phyloP scores from a whole-genome alignment of 306 rosid species.

The Coriaria nepalensis region DNA sequence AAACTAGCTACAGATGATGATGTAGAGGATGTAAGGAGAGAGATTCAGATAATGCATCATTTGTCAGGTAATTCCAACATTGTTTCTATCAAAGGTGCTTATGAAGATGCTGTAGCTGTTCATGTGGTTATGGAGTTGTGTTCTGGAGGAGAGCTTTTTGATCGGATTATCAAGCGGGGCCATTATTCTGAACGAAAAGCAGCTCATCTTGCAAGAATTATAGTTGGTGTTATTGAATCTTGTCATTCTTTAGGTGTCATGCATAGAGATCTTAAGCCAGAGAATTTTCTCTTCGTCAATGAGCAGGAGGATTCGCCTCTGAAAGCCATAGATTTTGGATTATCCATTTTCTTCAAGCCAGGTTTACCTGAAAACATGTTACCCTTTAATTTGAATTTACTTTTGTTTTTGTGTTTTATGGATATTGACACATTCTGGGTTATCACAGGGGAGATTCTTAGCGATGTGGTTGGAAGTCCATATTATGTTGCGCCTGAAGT shows the following conservation, averaged over 20 bases:
- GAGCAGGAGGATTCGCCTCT: conserved; percentile 64
- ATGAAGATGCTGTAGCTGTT: conserved; percentile 71
- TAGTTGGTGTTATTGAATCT: conserved; percentile 67
- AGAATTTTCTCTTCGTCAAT: conserved; percentile 75
- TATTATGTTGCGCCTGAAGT: conserved; percentile 91
- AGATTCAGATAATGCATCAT: conserved; percentile 90
- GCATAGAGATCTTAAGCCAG: conserved; percentile 96
- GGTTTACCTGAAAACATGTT: conserved; percentile 27
- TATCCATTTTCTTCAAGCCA: conserved; percentile 84
- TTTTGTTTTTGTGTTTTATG: not conserved
- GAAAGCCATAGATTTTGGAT: conserved; percentile 84
- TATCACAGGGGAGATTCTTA: conserved; percentile 52
- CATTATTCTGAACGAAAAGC: conserved; percentile 76
- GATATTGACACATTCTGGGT: conserved; percentile 9
- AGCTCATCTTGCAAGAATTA: conserved; percentile 52
- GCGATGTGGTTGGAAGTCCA: conserved; percentile 88
- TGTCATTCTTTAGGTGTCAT: conserved; percentile 90
- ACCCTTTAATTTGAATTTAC: not conserved
- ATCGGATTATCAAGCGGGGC: conserved; percentile 58
- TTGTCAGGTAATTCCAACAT: conserved; percentile 45
- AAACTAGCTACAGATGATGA: conserved; percentile 47
- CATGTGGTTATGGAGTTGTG: conserved; percentile 90
- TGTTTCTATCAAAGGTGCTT: conserved; percentile 57
- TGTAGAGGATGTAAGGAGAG: conserved; percentile 85
- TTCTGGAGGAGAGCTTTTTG: conserved; percentile 80